A percentile compares a stretch with the other conserved stretches of the same genome.
phyloP scores from a whole-genome alignment of 345 rosid species.

The Gossypium longicalyx region DNA sequence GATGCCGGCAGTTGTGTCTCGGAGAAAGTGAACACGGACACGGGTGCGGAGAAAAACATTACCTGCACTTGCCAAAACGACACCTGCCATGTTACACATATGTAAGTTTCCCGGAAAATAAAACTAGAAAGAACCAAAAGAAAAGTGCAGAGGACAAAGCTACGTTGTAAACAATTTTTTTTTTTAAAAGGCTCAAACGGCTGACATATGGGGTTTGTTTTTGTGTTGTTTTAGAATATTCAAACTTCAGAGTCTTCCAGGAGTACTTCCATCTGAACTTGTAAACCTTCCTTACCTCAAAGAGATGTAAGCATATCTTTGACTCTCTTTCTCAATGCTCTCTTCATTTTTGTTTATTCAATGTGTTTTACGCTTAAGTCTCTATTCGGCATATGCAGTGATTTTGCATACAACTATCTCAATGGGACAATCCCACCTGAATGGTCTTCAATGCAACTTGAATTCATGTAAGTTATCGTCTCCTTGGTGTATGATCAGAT shows the following conservation, averaged over 20 bases:
- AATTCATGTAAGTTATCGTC: slow-evolving; percentile 40
- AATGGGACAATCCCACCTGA: slow-evolving; percentile 52
- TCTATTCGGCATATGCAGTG: slow-evolving; percentile 33
- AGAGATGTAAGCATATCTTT: slow-evolving; percentile 36
- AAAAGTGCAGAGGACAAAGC: background rate
- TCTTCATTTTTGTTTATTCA: background rate
- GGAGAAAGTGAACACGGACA: slow-evolving; percentile 5
- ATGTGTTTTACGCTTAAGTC: background rate
- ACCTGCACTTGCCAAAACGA: slow-evolving; percentile 30
- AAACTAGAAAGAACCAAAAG: background rate
- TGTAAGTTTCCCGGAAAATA: slow-evolving; percentile 23
- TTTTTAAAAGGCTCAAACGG: background rate
- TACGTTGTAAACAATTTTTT: too few species aligned
- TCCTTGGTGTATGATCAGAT: slow-evolving; percentile 7
- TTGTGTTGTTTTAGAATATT: slow-evolving; percentile 33
- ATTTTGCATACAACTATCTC: slow-evolving; percentile 53
- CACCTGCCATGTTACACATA: slow-evolving; percentile 34
- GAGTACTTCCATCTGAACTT: slow-evolving; percentile 61
- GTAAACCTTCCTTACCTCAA: slow-evolving; percentile 49
- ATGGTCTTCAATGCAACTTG: slow-evolving; percentile 50
- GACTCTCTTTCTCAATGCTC: background rate
- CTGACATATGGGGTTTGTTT: background rate
- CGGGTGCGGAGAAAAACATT: slow-evolving; percentile 20
- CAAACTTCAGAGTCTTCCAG: slow-evolving; percentile 53
- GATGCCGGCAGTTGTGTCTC: slow-evolving; percentile 39